Evolutionary conservation across 2,329 filamentous ascomycete species (phyloP).

Genomic region (Xylariaceae sp.): DNA sequence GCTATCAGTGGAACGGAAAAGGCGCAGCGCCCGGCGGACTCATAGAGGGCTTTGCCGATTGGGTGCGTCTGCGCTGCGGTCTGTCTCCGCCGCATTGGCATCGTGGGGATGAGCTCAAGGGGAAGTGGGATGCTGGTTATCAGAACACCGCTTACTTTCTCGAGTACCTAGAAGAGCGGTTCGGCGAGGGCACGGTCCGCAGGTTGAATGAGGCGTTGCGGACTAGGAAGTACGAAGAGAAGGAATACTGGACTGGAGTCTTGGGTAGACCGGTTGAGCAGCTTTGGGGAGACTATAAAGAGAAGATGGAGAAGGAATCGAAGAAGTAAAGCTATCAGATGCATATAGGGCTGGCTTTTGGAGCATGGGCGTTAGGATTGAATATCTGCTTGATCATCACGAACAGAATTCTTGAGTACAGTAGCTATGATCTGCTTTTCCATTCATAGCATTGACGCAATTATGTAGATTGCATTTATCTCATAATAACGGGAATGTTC

Average conservation of each 20-base stretch:
- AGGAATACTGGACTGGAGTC: slow-evolving; percentile 63
- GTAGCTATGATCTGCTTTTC: too few species aligned
- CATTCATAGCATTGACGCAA: too few species aligned
- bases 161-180: slow-evolving; percentile 72
- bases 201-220: slow-evolving; percentile 66
- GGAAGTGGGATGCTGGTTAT: slow-evolving; percentile 84
- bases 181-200: slow-evolving; percentile 55
- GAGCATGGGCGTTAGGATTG: too few species aligned
- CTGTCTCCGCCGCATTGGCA: slow-evolving; percentile 84
- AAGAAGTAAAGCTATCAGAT: too few species aligned
- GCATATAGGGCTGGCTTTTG: too few species aligned
- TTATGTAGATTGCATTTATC: too few species aligned
- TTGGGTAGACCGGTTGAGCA: slow-evolving; percentile 62
- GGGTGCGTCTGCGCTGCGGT: slow-evolving; percentile 72
- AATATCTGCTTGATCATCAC: too few species aligned
- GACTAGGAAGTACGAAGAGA: slow-evolving; percentile 59
- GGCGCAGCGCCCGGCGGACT: slow-evolving; percentile 67
- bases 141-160: slow-evolving; percentile 89
- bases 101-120: slow-evolving; percentile 30
- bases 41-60: slow-evolving; percentile 90
- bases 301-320: slow-evolving; percentile 28
- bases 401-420: too few species aligned
- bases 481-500: too few species aligned
- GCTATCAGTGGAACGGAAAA: slow-evolving; percentile 74
- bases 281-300: slow-evolving; percentile 71